Evolutionary conservation across 2,329 filamentous ascomycete genomes (phyloP).

Genomic region (Aspergillus sp.): DNA sequence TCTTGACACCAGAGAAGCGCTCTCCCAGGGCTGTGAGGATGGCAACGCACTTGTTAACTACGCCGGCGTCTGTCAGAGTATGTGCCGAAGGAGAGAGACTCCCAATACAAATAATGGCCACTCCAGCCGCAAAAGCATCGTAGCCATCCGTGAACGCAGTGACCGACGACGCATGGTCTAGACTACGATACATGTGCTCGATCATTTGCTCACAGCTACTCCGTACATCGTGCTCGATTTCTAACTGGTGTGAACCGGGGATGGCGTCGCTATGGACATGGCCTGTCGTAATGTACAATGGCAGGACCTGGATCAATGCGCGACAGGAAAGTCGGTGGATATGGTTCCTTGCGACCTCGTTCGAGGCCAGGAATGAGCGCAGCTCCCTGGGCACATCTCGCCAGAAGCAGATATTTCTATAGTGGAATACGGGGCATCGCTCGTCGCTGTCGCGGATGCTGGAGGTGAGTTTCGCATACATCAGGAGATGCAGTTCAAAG

Average conservation of each 20-base stretch:
- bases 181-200: conserved; percentile 15
- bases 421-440: conserved; percentile 12
- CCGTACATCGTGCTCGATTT: conserved; percentile 7
- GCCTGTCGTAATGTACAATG: neutral
- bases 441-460: conserved; percentile 11
- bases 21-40: conserved; percentile 18
- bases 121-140: conserved; percentile 20
- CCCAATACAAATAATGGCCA: conserved; percentile 10
- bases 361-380: neutral
- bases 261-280: neutral
- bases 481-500: conserved; percentile 14
- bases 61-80: neutral
- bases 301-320: neutral
- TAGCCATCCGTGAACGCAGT: conserved; percentile 18
- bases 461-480: conserved; percentile 20
- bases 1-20: conserved; percentile 13
- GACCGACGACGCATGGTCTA: conserved; percentile 13
- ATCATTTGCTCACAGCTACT: conserved; percentile 14
- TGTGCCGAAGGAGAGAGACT: neutral
- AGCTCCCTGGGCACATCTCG: conserved; percentile 2
- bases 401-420: conserved; percentile 20
- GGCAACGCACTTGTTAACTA: conserved; percentile 17
- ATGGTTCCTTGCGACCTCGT: neutral
- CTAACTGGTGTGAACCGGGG: neutral
- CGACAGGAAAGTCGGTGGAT: conserved; percentile 3